Conservation (phyloP, 148 eudicot genomes). For the Vaccinium darrowii region DNA sequence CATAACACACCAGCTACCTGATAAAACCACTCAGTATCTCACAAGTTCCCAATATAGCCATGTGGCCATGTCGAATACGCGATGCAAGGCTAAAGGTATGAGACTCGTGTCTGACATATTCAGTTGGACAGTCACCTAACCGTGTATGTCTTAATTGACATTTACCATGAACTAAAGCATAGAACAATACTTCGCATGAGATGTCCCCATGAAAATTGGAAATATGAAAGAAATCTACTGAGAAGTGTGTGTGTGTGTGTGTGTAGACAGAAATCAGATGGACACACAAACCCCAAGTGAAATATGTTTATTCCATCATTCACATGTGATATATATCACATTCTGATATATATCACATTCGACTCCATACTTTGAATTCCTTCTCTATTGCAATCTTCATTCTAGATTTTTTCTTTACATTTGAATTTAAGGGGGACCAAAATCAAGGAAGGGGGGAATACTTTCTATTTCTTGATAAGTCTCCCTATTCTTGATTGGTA, state of each 20-base stretch:
- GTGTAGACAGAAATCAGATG: not conserved
- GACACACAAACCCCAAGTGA: not conserved
- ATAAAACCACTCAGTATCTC: not conserved
- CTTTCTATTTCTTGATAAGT: not conserved
- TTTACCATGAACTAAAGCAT: too few relatives aligned
- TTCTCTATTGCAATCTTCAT: not conserved
- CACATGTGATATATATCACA: not conserved
- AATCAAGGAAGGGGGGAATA: not conserved
- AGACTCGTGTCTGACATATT: not conserved
- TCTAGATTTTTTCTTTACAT: not conserved
- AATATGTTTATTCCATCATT: not conserved
- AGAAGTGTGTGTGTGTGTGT: not conserved
- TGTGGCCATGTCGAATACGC: not conserved
- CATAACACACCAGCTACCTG: not conserved
- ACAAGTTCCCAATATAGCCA: too few relatives aligned
- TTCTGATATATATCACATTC: not conserved
- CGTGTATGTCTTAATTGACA: not conserved
- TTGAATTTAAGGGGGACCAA: not conserved
- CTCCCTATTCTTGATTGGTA: not conserved
- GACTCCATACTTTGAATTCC: not conserved
- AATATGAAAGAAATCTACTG: too few relatives aligned
- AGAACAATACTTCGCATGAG: not conserved
- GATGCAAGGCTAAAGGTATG: not conserved
- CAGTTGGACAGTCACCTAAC: not conserved
- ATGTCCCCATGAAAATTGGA: not conserved